These are phyloP conservation scores for Colletotrichum sp. DNA, from an alignment of 2,329 filamentous ascomycete genomes.

Conservation along the genomic window DNA sequence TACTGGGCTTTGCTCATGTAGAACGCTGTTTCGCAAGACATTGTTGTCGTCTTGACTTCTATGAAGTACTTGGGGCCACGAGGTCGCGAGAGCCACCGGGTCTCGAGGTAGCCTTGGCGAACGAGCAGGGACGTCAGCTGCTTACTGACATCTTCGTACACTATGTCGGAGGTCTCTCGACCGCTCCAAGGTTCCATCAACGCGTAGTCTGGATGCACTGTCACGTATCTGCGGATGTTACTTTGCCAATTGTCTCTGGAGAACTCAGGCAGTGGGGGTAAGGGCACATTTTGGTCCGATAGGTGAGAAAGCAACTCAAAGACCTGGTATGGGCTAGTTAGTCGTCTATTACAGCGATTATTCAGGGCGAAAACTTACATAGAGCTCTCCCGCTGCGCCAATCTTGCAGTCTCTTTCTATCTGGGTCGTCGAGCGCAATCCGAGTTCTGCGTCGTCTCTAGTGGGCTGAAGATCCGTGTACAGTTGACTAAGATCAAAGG, in stretches of 20 bases:
- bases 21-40: constrained; percentile 42
- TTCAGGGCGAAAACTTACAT: constrained; percentile 4
- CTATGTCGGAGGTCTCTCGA: constrained; percentile 51
- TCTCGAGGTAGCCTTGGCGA: constrained; percentile 35
- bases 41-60: constrained; percentile 56
- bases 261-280: constrained; percentile 37
- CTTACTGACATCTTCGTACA: constrained; percentile 43
- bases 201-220: constrained; percentile 42
- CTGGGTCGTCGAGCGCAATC: neutral
- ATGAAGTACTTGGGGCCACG: constrained; percentile 46
- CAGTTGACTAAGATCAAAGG: neutral
- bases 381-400: constrained; percentile 26
- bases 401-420: constrained; percentile 14
- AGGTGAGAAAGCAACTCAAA: constrained; percentile 41
- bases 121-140: constrained; percentile 38
- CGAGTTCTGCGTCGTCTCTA: neutral
- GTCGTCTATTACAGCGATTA: neutral
- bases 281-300: neutral
- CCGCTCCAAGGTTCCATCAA: constrained; percentile 44
- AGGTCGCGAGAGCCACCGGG: constrained; percentile 26
- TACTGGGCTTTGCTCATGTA: constrained; percentile 53
- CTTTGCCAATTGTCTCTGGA: constrained; percentile 50
- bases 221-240: constrained; percentile 47
- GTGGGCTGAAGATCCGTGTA: neutral
- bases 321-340: constrained; percentile 32